These are phyloP conservation scores for Clarkia xantiana DNA, from an alignment of 345 rosid genomes.

Conservation along the genomic window DNA sequence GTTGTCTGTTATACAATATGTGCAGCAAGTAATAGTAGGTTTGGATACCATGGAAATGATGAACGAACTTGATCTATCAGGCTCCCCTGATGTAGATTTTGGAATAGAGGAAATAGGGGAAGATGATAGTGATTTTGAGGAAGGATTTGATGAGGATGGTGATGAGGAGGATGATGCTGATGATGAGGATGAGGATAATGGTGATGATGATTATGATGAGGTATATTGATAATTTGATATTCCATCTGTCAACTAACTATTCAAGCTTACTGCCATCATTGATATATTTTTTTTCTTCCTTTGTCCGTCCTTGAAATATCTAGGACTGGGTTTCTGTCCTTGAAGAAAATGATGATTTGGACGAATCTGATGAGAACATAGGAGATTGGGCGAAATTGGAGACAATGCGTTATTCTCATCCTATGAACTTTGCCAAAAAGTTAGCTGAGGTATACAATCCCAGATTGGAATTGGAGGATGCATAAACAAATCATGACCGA, in stretches of 20 bases:
- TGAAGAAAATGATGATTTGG: constrained; percentile 43
- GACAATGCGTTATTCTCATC: constrained; percentile 85
- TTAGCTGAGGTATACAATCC: constrained; percentile 41
- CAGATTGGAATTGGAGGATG: background rate
- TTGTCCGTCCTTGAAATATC: constrained; percentile 9
- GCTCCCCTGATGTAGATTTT: constrained; percentile 57
- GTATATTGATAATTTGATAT: constrained; percentile 17
- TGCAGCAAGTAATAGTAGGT: constrained; percentile 88
- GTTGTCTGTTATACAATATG: constrained; percentile 16
- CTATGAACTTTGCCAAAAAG: constrained; percentile 79
- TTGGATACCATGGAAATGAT: constrained; percentile 70
- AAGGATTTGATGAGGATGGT: constrained; percentile 22
- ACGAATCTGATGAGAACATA: constrained; percentile 41
- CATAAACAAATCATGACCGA: background rate
- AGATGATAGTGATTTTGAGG: constrained; percentile 46
- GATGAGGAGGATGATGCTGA: constrained; percentile 17
- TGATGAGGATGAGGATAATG: constrained; percentile 16
- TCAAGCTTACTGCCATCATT: background rate
- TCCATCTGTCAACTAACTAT: background rate
- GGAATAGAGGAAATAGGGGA: constrained; percentile 54
- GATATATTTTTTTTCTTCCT: no score
- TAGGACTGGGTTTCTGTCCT: constrained; percentile 70
- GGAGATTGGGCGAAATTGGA: constrained; percentile 92
- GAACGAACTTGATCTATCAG: constrained; percentile 53
- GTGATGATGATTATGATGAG: constrained; percentile 34